Conservation (phyloP, 2,329 filamentous ascomycete species). For the Podosphaera xanthii region DNA sequence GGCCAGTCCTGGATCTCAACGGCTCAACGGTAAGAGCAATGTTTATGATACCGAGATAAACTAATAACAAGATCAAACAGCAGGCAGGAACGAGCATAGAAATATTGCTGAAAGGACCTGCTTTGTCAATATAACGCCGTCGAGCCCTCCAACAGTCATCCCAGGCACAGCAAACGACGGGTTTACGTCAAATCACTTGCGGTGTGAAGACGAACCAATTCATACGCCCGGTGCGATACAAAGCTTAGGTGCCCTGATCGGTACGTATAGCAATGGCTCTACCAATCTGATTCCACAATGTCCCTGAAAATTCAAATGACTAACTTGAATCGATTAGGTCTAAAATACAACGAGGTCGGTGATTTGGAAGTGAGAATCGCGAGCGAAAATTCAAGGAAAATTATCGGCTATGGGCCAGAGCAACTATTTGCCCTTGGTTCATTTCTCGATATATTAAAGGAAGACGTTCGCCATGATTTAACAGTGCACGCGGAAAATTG, state of each 20-base stretch:
- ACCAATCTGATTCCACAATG: background rate
- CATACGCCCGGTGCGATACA: conserved; percentile 12
- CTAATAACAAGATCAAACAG: background rate
- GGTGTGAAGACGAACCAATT: conserved; percentile 13
- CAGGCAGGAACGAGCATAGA: background rate
- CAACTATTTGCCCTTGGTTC: conserved; percentile 8
- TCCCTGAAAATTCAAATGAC: background rate
- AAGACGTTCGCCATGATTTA: conserved; percentile 7
- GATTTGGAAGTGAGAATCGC: conserved; percentile 10
- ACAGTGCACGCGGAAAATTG: conserved; percentile 6
- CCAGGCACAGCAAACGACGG: conserved; percentile 3
- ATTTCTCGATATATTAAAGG: conserved; percentile 8
- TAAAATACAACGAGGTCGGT: conserved; percentile 5
- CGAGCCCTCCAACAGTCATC: conserved; percentile 6
- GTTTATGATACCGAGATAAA: background rate
- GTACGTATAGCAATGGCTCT: background rate
- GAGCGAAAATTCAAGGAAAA: conserved; percentile 8
- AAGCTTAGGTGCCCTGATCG: conserved; percentile 7
- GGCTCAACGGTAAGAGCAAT: background rate
- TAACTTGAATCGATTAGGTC: conserved; percentile 1
- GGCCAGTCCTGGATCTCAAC: background rate
- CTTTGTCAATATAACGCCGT: conserved; percentile 5
- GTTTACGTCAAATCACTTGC: background rate
- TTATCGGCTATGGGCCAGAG: conserved; percentile 9
- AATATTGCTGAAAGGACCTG: conserved; percentile 4